Base-by-base conservation (phyloP, 2,329 filamentous ascomycete species). In the Monilinia vaccinii-corymbosi region DNA sequence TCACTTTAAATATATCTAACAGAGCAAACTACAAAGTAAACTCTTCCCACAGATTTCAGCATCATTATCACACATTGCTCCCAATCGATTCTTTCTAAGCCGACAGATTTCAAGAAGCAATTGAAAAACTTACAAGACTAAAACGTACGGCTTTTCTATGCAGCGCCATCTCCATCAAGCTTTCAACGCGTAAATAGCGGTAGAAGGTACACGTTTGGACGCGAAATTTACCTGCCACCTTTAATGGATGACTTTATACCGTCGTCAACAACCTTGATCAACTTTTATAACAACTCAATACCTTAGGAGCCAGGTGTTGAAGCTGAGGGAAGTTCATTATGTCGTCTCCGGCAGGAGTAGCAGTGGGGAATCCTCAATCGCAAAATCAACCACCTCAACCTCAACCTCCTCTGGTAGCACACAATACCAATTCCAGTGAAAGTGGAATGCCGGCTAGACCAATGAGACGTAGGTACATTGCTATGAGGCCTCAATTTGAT, bases 401-500 rank as follows among this genome's bases (percentile, higher is more conserved):
- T 51, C 68, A 65, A 61, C 60, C 48, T 58, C 60, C 64, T 55
- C 56, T 61, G 40, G 53, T 55, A 48, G 60, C 58, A 58, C 25
- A 28, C 25, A 55, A 61, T 40, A 63, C 56, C 45, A 60, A 61
- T 32, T 56, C 52, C 42, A 77, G 77, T 56, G 77, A 79, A 52
- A 69, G 72, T 65, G 83, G 82, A 63, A 75, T 85, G 61, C 80
- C 83, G 71, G 25, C 69, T 25, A 65, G 63, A 49, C 64, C 64
- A 46, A 87, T 89, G 84, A 84, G 84, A 75, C 79, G 85, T 88
- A 83, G 73, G 84, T 76, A 52, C 53, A 60, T 31, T 60, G 14
- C 25, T 32, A 40, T 23, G 48, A 53, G 42, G n/a, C 31, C 44
- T 51, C 18, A 51, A 32, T 23, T 9, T 44, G 25, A 31, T 25